Evolutionary conservation across 1,139 yeast genomes (phyloP).

Genomic region (Candida glucosophila): DNA sequence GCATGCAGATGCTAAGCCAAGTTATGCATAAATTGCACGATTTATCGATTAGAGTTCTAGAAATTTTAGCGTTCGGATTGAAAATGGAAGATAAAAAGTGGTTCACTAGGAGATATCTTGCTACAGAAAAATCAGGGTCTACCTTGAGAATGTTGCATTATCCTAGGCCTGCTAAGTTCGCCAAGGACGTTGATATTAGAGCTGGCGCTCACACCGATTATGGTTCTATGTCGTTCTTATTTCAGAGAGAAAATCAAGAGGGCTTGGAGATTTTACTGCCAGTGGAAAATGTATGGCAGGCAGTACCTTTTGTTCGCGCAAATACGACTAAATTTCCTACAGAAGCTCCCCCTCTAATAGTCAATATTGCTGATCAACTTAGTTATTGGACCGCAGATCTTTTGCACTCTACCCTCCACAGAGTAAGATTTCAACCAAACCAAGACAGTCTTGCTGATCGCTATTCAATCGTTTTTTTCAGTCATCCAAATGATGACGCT

Average conservation of each 20-base stretch:
- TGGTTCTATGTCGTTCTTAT: conserved; percentile 62
- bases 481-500: conserved; percentile 68
- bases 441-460: conserved; percentile 57
- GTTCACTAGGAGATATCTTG: conserved; percentile 48
- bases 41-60: conserved; percentile 33
- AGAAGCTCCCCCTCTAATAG: conserved; percentile 54
- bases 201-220: conserved; percentile 88
- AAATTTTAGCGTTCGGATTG: conserved; percentile 51
- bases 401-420: conserved; percentile 61
- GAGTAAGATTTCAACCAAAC: conserved; percentile 56
- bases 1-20: conserved; percentile 21
- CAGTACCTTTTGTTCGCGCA: conserved; percentile 48
- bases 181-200: conserved; percentile 49
- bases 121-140: conserved; percentile 45
- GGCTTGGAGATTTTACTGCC: conserved; percentile 64
- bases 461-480: conserved; percentile 72
- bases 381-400: conserved; percentile 76
- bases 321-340: conserved; percentile 25
- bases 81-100: conserved; percentile 51
- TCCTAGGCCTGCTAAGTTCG: conserved; percentile 47
- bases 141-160: conserved; percentile 64
- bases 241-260: conserved; percentile 63
- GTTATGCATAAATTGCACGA: conserved; percentile 33
- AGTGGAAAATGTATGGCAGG: conserved; percentile 46
- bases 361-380: conserved; percentile 70